A percentile compares a stretch with the other conserved stretches of the same genome.
phyloP scores from a whole-genome alignment of 108 stramenopile species.

The Chaetoceros tenuissimus region DNA sequence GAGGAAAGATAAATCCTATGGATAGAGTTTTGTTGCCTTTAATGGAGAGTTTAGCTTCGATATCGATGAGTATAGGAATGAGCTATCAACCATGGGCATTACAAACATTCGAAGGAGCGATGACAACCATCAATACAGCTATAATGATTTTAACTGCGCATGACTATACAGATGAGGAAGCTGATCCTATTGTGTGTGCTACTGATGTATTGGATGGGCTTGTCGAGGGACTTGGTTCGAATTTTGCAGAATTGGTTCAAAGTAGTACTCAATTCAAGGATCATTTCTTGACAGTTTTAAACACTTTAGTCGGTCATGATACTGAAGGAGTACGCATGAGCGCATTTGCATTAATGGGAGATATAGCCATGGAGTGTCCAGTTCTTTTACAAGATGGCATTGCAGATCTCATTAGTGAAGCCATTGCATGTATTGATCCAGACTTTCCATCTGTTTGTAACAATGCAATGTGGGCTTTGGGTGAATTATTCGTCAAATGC shows the following conservation, averaged over 20 bases:
- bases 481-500: conserved; percentile 81
- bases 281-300: conserved; percentile 49
- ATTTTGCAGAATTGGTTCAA: conserved; percentile 61
- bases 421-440: conserved; percentile 51
- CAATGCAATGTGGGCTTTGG: conserved; percentile 91
- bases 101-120: conserved; percentile 69
- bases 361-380: conserved; percentile 78
- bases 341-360: conserved; percentile 83
- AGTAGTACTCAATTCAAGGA: conserved; percentile 60
- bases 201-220: conserved; percentile 85
- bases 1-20: conserved; percentile 51
- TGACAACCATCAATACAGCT: conserved; percentile 69
- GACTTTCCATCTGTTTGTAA: conserved; percentile 59
- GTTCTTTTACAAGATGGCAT: conserved; percentile 61
- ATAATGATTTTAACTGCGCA: conserved; percentile 45
- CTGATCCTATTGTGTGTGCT: conserved; percentile 87
- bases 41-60: conserved; percentile 83
- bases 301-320: conserved; percentile 44
- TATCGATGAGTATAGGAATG: conserved; percentile 58
- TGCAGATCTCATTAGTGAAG: conserved; percentile 46
- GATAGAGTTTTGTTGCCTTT: conserved; percentile 75
- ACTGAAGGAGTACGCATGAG: conserved; percentile 79
- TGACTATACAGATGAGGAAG: conserved; percentile 52
- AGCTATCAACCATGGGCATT: conserved; percentile 82
- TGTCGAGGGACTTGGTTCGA: conserved; percentile 76